Conservation (phyloP, 2,329 filamentous ascomycete genomes). For the Chaetomiaceae sp. region DNA sequence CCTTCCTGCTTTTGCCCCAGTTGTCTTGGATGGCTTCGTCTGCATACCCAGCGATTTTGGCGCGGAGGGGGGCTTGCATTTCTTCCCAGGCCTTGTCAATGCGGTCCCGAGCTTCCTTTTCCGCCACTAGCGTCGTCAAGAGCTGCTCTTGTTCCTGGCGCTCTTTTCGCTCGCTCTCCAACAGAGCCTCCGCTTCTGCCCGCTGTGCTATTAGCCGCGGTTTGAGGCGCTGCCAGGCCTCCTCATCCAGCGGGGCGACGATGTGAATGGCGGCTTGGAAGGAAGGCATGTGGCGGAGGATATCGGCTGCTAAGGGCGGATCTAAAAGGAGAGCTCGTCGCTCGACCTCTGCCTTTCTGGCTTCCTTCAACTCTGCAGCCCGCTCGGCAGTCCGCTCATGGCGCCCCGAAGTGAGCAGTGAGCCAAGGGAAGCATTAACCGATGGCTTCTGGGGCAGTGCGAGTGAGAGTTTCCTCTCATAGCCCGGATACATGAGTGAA, state of each 20-base stretch:
- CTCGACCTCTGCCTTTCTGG: conserved; percentile 66
- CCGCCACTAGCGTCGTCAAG: conserved; percentile 27
- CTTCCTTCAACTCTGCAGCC: conserved; percentile 58
- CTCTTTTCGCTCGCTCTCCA: conserved; percentile 39
- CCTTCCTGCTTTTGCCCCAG: conserved; percentile 60
- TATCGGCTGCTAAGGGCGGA: conserved; percentile 57
- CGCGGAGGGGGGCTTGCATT: conserved; percentile 61
- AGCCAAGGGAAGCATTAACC: not conserved
- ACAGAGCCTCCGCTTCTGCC: conserved; percentile 58
- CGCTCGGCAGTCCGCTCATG: conserved; percentile 56
- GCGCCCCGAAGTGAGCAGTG: conserved; percentile 18
- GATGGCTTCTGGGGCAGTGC: not conserved
- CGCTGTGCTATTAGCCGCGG: conserved; percentile 63
- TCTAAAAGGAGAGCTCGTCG: conserved; percentile 60
- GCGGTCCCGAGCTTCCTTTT: conserved; percentile 51
- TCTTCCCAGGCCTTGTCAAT: conserved; percentile 68
- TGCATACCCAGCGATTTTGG: conserved; percentile 60
- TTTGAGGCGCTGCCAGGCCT: conserved; percentile 64
- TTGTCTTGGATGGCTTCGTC: conserved; percentile 62
- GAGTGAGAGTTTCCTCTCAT: not conserved
- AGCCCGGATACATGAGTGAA: conserved; percentile 21
- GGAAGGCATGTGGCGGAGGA: conserved; percentile 65
- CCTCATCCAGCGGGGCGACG: conserved; percentile 60
- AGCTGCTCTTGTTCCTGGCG: conserved; percentile 17
- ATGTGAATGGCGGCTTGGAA: conserved; percentile 72